Base-by-base conservation (phyloP, 495 filamentous ascomycete species). In the Penicillium longicatenatum region DNA sequence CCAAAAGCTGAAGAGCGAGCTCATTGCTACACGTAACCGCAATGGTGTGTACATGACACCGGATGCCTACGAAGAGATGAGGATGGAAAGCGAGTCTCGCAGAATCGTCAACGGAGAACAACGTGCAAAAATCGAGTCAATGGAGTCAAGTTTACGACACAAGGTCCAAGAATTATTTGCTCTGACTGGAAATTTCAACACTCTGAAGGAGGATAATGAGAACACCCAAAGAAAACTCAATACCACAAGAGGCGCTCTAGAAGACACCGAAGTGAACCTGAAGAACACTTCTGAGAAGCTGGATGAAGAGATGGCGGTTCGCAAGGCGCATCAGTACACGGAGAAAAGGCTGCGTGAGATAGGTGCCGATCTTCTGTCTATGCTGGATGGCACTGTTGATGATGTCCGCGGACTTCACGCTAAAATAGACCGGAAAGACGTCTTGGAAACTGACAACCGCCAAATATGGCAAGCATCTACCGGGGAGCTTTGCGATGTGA, bases 11-110 rank as follows among this genome's bases (percentile, higher is more conserved):
- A 96, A 95, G 75, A 89, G 88, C 51, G 95, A 98, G 64, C 82
- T 98, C 10, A 93, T 97, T 54, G 91, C 92, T 9, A 94, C 95
- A 6, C 82, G 94, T 10, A 92, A 97, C 70, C 87, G 93, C 6
- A 96, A 97, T 68, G 94, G 94, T 54, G 93, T 98, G 6, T 98
- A 97, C 67, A 78, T 98, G 41, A 89, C 92, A 0, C 85, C 86
- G 30, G 92, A 96, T 59, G 82, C 75, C 6, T 96, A 89, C 63
- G 92, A 96, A 63, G 88, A 94, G 62, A 86, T 98, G 70, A 90
- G 86, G 0, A 90, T 86, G 48, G 88, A 95, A 66, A 96, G 89
- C 68, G 94, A 98, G 73, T 96, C 92, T 4, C 85, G 93, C n/a
- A 77, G 90, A 24, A 96, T 97, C 54, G 81, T 96, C 19, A 90